These are phyloP conservation scores for Penicillium sp. DNA, from an alignment of 2,329 filamentous ascomycete species.

Conservation along the genomic window DNA sequence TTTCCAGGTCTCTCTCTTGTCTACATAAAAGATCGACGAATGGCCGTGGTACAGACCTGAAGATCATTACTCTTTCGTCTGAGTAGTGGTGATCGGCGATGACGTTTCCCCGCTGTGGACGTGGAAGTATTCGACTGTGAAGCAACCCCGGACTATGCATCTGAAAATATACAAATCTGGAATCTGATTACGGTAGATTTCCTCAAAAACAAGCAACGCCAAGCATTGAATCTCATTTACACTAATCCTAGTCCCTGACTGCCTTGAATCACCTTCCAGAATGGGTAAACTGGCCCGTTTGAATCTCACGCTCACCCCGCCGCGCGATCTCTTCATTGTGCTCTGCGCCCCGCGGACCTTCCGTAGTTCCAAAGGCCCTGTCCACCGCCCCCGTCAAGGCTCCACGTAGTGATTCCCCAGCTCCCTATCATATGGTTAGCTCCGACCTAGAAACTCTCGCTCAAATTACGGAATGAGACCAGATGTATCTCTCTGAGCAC, in stretches of 20 bases:
- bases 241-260: too few relatives aligned
- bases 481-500: slow-evolving; percentile 9
- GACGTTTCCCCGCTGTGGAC: too few relatives aligned
- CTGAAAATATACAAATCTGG: too few relatives aligned
- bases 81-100: too few relatives aligned
- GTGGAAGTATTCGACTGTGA: too few relatives aligned
- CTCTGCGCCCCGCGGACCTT: slow-evolving; percentile 24
- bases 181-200: too few relatives aligned
- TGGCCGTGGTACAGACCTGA: slow-evolving; percentile 4
- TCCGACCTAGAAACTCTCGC: not conserved
- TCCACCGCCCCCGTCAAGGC: slow-evolving; percentile 39
- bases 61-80: slow-evolving; percentile 4
- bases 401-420: slow-evolving; percentile 42
- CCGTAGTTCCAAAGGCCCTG: slow-evolving; percentile 36
- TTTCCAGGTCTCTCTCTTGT: not conserved
- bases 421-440: slow-evolving; percentile 27
- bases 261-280: not conserved
- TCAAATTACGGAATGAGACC: too few relatives aligned
- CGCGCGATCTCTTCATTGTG: slow-evolving; percentile 39
- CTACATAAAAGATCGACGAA: slow-evolving; percentile 1
- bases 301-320: slow-evolving; percentile 36
- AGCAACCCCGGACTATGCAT: too few relatives aligned
- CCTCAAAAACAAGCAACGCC: not conserved
- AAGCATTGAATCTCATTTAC: not conserved
- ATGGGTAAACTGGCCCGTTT: slow-evolving; percentile 27